Evolutionary conservation across 2,329 filamentous ascomycete genomes (phyloP).

Genomic region (Ophiosphaerella narmari): DNA sequence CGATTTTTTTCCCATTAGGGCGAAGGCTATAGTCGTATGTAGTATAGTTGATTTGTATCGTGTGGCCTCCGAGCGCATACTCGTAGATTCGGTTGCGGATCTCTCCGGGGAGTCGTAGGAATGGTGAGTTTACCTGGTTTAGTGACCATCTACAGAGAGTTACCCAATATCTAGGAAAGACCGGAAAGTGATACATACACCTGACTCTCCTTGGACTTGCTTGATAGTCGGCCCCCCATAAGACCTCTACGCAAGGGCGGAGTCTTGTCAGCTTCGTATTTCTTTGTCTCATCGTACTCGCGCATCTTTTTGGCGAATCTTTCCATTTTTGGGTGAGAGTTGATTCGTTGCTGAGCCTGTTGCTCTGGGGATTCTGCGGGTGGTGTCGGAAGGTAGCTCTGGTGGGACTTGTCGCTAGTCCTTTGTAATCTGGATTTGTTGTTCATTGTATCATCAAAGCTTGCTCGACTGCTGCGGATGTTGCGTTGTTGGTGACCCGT

Average conservation of each 20-base stretch:
- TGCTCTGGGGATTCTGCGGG: conserved; percentile 22
- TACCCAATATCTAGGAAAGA: neutral
- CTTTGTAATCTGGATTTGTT: conserved; percentile 6
- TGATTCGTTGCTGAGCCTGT: conserved; percentile 5
- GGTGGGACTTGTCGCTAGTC: conserved; percentile 4
- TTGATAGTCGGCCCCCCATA: conserved; percentile 7
- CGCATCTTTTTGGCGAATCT: conserved; percentile 1
- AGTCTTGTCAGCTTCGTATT: conserved; percentile 15
- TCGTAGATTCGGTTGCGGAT: conserved; percentile 29
- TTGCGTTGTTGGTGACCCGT: conserved; percentile 7
- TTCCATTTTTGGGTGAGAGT: conserved; percentile 1
- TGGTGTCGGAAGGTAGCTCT: conserved; percentile 25
- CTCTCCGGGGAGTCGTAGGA: conserved; percentile 30
- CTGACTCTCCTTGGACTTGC: conserved; percentile 14
- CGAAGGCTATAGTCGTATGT: conserved; percentile 17
- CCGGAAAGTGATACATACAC: conserved; percentile 14
- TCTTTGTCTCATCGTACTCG: conserved; percentile 8
- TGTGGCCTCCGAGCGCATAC: conserved; percentile 27
- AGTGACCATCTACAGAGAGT: conserved; percentile 19
- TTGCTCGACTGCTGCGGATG: conserved; percentile 15
- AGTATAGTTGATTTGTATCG: conserved; percentile 29
- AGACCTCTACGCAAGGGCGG: conserved; percentile 14
- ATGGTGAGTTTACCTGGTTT: conserved; percentile 30
- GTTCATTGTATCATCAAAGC: conserved; percentile 17
- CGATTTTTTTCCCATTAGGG: neutral